A percentile compares a stretch with the other conserved stretches of the same genome.
phyloP scores from a whole-genome alignment of 345 rosid species.

The Eucalyptus viminalis region DNA sequence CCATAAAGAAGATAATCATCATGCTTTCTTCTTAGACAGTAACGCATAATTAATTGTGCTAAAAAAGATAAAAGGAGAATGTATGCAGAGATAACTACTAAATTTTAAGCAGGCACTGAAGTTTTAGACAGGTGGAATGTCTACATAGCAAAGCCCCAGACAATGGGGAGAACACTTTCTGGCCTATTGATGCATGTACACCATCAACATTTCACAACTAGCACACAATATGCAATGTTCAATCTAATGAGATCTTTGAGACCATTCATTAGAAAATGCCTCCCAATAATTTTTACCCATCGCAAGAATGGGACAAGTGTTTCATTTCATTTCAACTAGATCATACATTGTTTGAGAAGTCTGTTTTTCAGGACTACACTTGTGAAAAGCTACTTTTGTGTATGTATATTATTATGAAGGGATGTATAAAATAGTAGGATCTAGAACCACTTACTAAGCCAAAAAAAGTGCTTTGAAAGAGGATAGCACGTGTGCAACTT shows the following conservation, averaged over 20 bases:
- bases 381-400: neutral
- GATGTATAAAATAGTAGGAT: neutral
- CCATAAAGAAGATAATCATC: neutral
- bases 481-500: neutral
- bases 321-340: neutral
- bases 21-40: neutral
- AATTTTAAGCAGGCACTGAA: neutral
- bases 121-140: neutral
- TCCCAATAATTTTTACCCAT: neutral
- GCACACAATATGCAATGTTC: neutral
- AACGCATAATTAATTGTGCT: neutral
- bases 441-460: neutral
- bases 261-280: neutral
- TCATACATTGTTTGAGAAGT: neutral
- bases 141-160: neutral
- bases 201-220: neutral
- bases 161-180: neutral
- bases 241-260: neutral
- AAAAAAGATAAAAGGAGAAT: neutral
- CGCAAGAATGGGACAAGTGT: neutral
- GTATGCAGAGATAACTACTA: neutral
- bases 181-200: neutral
- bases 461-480: neutral
- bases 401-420: neutral
- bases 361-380: neutral